Base-by-base conservation (phyloP, 345 rosid genomes). In the Kernera saxatilis region DNA sequence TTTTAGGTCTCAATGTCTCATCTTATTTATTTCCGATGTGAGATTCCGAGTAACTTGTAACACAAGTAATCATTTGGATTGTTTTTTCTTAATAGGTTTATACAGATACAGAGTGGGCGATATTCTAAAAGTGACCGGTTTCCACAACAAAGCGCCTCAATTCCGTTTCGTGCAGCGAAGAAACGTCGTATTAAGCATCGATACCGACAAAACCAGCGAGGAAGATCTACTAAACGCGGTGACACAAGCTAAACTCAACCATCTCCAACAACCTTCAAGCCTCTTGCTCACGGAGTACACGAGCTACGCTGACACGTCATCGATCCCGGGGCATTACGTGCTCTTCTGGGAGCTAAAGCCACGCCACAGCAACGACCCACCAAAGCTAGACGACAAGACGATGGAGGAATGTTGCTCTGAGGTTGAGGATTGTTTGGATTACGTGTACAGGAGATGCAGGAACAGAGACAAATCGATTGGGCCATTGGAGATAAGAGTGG, bases 71-170 rank as follows among this genome's bases (percentile, higher is more conserved):
- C 12, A 25, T 12, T 39, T 6, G 6, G 13, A 1, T 14, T 46
- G 14, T 15, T 9, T 60, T 10, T 5, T 19, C 29, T 23, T 11
- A 30, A 9, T 78, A 93, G 98, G 98, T 13, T 80, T 93, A 30
- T 86, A 84, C 55, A 80, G 98, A 66, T 93, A 90, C 81, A 82
- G 97, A 81, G 97, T 90, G 3, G 98, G 97, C 2, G 98, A 93
- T 80, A 86, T 93, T 71, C 85, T 90, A 14, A 90, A 73, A 87
- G 97, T 87, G 43, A 82, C 97, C 0, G 93, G 90, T 10, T 93
- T 90, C 84, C 67, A 90, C 82, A 87, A 90, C 80, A 86, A 81
- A 10, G 97, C 97, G 6, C 97, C 98, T 23, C 96, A 90, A 21
- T 93, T 93, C 72, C 84, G 90, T 25, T 93, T 93, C 35, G 88